phyloP scores from a whole-genome alignment of 1,139 yeast genomes.

The Pneumocystis jirovecii region DNA sequence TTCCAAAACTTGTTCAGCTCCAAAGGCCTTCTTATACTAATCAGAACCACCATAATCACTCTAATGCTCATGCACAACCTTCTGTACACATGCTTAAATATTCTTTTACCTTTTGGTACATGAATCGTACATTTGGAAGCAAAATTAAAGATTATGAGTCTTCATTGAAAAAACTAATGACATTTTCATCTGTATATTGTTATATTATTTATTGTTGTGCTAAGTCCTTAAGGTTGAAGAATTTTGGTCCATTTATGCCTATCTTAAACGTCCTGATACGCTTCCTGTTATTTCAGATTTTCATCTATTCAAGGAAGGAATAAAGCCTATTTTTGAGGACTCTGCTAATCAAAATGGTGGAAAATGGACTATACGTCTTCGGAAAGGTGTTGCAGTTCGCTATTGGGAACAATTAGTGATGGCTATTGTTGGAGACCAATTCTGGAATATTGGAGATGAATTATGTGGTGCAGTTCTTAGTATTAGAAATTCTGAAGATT shows the following conservation, averaged over 20 bases:
- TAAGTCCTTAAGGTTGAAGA: constrained; percentile 32
- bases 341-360: constrained; percentile 51
- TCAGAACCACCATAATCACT: background rate
- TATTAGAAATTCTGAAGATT: constrained; percentile 25
- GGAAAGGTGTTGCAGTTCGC: constrained; percentile 21
- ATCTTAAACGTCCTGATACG: constrained; percentile 34
- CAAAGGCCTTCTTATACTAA: background rate
- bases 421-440: constrained; percentile 21
- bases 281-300: constrained; percentile 43
- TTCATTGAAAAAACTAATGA: constrained; percentile 24
- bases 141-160: constrained; percentile 24
- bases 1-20: background rate
- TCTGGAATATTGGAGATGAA: constrained; percentile 19
- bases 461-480: constrained; percentile 26
- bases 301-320: constrained; percentile 46
- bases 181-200: constrained; percentile 24
- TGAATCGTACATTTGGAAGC: constrained; percentile 26
- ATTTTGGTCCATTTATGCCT: constrained; percentile 41
- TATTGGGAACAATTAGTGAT: constrained; percentile 25
- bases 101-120: constrained; percentile 18
- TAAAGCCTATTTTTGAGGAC: constrained; percentile 61
- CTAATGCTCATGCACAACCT: background rate
- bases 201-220: background rate
- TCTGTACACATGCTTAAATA: background rate
- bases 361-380: constrained; percentile 46